Evolutionary conservation across 352 stramenopile genomes (phyloP).

Genomic region (Pythium biforme): DNA sequence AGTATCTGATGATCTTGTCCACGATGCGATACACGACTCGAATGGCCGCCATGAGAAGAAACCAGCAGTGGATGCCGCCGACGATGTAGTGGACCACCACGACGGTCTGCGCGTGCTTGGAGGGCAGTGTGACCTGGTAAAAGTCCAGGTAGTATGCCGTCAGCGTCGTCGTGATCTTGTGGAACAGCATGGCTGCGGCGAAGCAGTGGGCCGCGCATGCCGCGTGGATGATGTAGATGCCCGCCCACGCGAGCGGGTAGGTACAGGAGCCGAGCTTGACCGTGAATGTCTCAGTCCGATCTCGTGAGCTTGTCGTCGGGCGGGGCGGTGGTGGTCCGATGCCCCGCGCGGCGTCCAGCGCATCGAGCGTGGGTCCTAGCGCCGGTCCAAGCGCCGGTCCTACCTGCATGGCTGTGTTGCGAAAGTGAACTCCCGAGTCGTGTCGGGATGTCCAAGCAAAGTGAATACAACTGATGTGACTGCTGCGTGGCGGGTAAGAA

Average conservation of each 20-base stretch:
- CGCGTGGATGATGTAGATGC: conserved; percentile 1
- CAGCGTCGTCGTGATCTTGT: neutral
- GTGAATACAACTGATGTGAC: no score
- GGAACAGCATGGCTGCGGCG: neutral
- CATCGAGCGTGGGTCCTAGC: neutral
- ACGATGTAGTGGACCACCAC: conserved; percentile 26
- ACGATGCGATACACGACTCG: conserved; percentile 10
- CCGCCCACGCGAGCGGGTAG: conserved; percentile 1
- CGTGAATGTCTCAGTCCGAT: neutral
- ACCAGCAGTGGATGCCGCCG: conserved; percentile 25
- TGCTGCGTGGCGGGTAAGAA: no score
- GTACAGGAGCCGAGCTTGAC: neutral
- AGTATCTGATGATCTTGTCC: neutral
- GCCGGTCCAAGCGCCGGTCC: neutral
- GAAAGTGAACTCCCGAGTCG: neutral
- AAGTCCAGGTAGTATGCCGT: conserved; percentile 32
- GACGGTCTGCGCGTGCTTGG: conserved; percentile 22
- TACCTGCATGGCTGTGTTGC: neutral
- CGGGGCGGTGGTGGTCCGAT: neutral
- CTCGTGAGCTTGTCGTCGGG: no score
- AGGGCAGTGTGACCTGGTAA: conserved; percentile 28
- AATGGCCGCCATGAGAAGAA: conserved; percentile 21
- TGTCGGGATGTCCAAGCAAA: no score
- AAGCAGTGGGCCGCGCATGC: neutral
- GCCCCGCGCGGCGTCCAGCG: neutral